A percentile compares a stretch with the other conserved stretches of the same genome.
Evolutionary conservation across 2,329 filamentous ascomycete genomes (phyloP).

Genomic region (Trichoderma asperellum): DNA sequence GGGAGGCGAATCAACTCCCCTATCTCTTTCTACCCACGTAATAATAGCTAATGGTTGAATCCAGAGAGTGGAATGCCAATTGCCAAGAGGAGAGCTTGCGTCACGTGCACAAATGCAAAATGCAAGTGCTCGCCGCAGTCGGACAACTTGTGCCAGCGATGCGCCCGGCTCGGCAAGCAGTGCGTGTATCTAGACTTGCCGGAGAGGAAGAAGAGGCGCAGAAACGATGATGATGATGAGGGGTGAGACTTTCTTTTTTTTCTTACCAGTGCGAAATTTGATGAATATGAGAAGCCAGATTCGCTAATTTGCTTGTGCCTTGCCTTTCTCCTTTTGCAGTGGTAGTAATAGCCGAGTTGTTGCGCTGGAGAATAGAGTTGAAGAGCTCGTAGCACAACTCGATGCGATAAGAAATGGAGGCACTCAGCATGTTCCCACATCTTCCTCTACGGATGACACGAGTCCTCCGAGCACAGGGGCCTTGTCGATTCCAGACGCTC

Average conservation of each 20-base stretch:
- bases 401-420: background rate
- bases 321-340: background rate
- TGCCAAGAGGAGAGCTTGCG: slow-evolving; percentile 27
- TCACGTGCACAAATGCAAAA: slow-evolving; percentile 28
- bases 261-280: background rate
- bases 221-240: background rate
- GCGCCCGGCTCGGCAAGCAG: slow-evolving; percentile 26
- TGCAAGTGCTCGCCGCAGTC: slow-evolving; percentile 24
- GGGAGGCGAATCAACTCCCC: background rate
- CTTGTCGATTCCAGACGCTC: background rate
- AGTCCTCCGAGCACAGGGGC: background rate
- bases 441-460: background rate
- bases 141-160: slow-evolving; percentile 22
- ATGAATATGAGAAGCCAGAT: background rate
- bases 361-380: slow-evolving; percentile 19
- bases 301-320: background rate
- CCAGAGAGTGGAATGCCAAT: background rate
- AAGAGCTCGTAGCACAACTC: slow-evolving; percentile 16
- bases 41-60: background rate
- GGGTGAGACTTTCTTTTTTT: background rate
- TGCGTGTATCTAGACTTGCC: slow-evolving; percentile 28
- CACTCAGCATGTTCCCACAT: background rate
- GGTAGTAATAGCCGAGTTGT: slow-evolving; percentile 10
- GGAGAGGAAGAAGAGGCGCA: slow-evolving; percentile 22
- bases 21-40: background rate